These are phyloP conservation scores for Vanderwaltozyma polyspora DNA, from an alignment of 805 yeast species.

Conservation along the genomic window DNA sequence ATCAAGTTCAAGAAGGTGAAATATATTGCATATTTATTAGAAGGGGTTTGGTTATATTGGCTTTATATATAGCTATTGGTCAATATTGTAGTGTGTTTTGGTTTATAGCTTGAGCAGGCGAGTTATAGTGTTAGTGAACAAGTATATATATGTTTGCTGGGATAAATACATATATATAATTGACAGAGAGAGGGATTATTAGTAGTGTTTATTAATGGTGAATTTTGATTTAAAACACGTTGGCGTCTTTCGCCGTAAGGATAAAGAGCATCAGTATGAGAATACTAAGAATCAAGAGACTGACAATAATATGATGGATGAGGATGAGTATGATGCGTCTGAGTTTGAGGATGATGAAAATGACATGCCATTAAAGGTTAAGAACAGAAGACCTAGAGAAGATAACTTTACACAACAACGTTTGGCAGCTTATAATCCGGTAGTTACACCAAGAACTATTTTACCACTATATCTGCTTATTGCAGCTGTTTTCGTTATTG, in stretches of 20 bases:
- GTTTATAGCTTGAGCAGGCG: no score
- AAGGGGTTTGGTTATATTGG: no score
- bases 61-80: no score
- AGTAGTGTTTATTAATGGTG: background rate
- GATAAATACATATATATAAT: no score
- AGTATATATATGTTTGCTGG: no score
- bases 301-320: slow-evolving; percentile 5
- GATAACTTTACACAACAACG: slow-evolving; percentile 66
- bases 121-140: no score
- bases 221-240: slow-evolving; percentile 22
- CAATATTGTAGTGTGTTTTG: no score
- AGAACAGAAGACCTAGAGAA: slow-evolving; percentile 55
- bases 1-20: no score
- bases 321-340: slow-evolving; percentile 26
- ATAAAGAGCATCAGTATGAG: slow-evolving; percentile 9
- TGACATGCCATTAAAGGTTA: slow-evolving; percentile 30
- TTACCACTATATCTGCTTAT: slow-evolving; percentile 66
- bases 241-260: slow-evolving; percentile 22
- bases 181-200: no score
- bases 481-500: slow-evolving; percentile 76
- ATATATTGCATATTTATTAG: no score
- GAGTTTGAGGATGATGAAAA: slow-evolving; percentile 31
- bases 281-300: slow-evolving; percentile 1
- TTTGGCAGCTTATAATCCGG: slow-evolving; percentile 55
- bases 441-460: slow-evolving; percentile 81